A percentile compares a stretch with the other conserved stretches of the same genome.
Conservation (phyloP, 345 rosid species). For the Hibiscus tridactylites region DNA sequence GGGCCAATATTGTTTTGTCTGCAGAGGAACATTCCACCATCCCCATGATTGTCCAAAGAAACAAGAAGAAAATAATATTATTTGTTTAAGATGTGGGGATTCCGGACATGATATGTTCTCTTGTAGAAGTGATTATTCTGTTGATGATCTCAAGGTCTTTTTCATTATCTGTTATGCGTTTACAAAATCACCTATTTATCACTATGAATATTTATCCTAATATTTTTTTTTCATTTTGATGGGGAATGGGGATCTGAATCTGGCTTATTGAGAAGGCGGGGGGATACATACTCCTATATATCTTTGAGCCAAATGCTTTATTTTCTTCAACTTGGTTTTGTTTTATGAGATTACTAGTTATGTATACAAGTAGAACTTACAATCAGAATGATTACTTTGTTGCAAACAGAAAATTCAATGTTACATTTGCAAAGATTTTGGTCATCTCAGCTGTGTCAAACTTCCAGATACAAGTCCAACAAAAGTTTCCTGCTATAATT, state of each 20-base stretch:
- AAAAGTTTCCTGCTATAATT: conserved; percentile 24
- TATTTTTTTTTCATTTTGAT: background rate
- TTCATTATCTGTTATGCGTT: background rate
- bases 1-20: conserved; percentile 13
- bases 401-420: conserved; percentile 24
- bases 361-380: background rate
- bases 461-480: background rate
- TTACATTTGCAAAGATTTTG: conserved; percentile 27
- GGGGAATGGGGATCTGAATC: background rate
- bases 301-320: background rate
- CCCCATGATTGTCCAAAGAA: conserved; percentile 1
- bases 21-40: background rate
- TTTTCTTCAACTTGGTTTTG: background rate
- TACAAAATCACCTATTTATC: background rate
- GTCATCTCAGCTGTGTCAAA: conserved; percentile 27
- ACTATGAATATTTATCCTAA: background rate
- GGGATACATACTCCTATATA: background rate
- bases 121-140: conserved; percentile 16
- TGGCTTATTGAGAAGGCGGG: background rate
- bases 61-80: background rate
- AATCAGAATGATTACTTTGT: background rate
- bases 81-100: conserved; percentile 24
- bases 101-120: conserved; percentile 29
- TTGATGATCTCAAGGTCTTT: conserved; percentile 29
- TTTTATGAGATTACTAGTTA: background rate